These are phyloP conservation scores for Silene coronaria DNA, from an alignment of 179 eudicot genomes.

Conservation along the genomic window DNA sequence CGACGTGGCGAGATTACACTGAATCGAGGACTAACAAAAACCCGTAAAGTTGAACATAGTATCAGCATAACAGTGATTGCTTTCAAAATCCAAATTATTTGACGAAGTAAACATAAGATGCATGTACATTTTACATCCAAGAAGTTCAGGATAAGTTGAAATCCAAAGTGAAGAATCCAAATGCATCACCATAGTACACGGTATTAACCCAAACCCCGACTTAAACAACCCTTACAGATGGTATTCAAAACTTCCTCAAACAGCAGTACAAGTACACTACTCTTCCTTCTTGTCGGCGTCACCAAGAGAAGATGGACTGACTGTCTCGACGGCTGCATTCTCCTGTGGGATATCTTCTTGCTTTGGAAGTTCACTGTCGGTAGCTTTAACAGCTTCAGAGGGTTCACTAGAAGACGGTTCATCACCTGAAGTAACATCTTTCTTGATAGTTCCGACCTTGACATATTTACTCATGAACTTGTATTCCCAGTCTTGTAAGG, in stretches of 20 bases:
- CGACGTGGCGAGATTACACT: no score
- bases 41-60: not conserved
- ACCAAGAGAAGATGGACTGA: slow-evolving; percentile 10
- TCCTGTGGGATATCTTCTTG: slow-evolving; percentile 17
- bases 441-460: slow-evolving; percentile 34
- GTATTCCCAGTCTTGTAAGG: slow-evolving; percentile 39
- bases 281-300: slow-evolving; percentile 30
- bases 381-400: slow-evolving; percentile 19
- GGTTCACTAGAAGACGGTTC: slow-evolving; percentile 26
- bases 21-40: no score
- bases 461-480: slow-evolving; percentile 37
- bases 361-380: slow-evolving; percentile 22
- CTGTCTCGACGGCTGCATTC: slow-evolving; percentile 22
- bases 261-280: slow-evolving; percentile 18
- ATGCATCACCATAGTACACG: not conserved
- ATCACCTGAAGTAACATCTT: slow-evolving; percentile 17
- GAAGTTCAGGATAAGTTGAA: not conserved
- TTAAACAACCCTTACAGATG: not conserved
- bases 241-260: slow-evolving; percentile 5
- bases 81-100: not conserved
- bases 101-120: not conserved
- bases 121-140: slow-evolving; percentile 1
- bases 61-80: not conserved
- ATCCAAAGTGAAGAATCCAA: not conserved
- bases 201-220: not conserved